Evolutionary conservation across 192 early-diverging fungal species (phyloP), one percentile per base, ranked within the genome.

Genomic region (Spizellomyces sp.): DNA sequence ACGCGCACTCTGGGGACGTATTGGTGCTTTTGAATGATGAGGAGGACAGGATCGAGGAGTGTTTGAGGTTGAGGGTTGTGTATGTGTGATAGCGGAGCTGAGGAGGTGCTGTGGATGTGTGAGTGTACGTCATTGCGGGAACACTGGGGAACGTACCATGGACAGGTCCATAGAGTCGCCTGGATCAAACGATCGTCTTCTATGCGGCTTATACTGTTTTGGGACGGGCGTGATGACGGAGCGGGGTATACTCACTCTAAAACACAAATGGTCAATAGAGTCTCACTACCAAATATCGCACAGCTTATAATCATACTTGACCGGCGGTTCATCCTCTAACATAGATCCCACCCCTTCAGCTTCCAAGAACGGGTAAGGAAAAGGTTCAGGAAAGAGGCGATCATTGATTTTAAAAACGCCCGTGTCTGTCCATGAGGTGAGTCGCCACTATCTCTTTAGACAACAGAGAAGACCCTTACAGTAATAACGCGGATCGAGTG

Each of bases 21-120:
- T 43, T 84, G 56, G 69, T 86, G 9, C 81, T 86, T 48, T 61
- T 86, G 59, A 86, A 86, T 66, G 79, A 86, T 65, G 85, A 86
- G 36, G 41, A 71, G 9, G 82, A 84, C 45, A 42, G 70, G 46
- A 75, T 82, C 12, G 85, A 84, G 47, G 85, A 86, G 61, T 86
- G 85, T 61, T 68, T 86, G 56, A 14, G 75, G 4, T 70, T 86
- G 21, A 71, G 70, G 4, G 72, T 80, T 5, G 45, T 47, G 21
- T 86, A 83, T 55, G 66, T 58, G 56, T 68, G 52, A 68, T 54
- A 54, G 12, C 17, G 50, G 14, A 19, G 12, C 12, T 19, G 14
- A 54, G 14, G 17, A 54, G 17, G 14, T 54, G 17, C 12, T 54
- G 12, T 19, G 17, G 50, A 0, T 0, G 12, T 54, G 17, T 12